phyloP scores from a whole-genome alignment of 2,329 filamentous ascomycete genomes.

The Colletotrichum simmondsii region DNA sequence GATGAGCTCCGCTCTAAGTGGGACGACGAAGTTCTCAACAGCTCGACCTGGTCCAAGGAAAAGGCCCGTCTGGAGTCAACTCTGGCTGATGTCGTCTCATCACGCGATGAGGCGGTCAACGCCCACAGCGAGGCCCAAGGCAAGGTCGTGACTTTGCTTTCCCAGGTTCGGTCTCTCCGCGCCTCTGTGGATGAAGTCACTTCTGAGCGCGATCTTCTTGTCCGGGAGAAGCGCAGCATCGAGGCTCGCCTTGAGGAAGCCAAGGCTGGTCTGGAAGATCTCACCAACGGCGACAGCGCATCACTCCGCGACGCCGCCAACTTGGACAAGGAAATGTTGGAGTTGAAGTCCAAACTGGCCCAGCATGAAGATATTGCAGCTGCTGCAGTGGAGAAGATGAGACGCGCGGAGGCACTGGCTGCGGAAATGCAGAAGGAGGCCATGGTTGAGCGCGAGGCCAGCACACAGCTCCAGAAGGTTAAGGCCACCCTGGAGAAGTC shows the following conservation, averaged over 20 bases:
- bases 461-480: conserved; percentile 85
- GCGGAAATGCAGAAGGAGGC: conserved; percentile 95
- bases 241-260: conserved; percentile 89
- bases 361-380: conserved; percentile 94
- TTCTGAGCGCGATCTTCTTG: conserved; percentile 84
- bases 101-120: conserved; percentile 91
- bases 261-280: conserved; percentile 87
- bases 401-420: conserved; percentile 86
- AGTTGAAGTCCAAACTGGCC: conserved; percentile 87
- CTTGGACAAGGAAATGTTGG: conserved; percentile 88
- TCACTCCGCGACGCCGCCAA: conserved; percentile 90
- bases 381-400: conserved; percentile 97
- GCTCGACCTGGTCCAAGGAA: conserved; percentile 98
- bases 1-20: conserved; percentile 95
- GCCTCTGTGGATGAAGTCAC: conserved; percentile 87
- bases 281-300: conserved; percentile 85
- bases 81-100: conserved; percentile 86
- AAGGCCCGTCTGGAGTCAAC: conserved; percentile 92
- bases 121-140: conserved; percentile 96
- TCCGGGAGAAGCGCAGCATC: conserved; percentile 90
- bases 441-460: conserved; percentile 83
- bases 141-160: conserved; percentile 90
- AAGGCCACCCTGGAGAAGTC: conserved; percentile 91
- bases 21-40: conserved; percentile 98
- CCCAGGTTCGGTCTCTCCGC: conserved; percentile 87